These are phyloP conservation scores for Vaccinium darrowii DNA, from an alignment of 148 eudicot species.

Conservation along the genomic window DNA sequence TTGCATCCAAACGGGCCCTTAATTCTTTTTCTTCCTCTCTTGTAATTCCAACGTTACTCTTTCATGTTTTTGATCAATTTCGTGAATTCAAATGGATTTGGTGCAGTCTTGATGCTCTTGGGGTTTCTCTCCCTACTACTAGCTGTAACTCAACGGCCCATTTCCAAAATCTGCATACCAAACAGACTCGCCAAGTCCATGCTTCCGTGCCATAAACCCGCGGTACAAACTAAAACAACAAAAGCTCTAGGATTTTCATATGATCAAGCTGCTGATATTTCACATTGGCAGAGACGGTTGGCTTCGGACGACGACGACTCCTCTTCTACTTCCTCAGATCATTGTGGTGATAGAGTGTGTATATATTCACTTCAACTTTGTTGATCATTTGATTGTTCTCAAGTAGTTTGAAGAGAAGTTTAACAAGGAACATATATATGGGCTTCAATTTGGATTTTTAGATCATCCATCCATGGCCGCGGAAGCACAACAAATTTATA, in stretches of 20 bases:
- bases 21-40: neutral
- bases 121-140: slow-evolving; percentile 43
- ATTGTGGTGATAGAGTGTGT: neutral
- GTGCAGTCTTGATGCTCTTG: slow-evolving; percentile 47
- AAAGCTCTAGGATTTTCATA: neutral
- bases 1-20: slow-evolving; percentile 9
- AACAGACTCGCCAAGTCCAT: slow-evolving; percentile 28
- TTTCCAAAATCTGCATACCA: slow-evolving; percentile 43
- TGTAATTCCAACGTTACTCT: neutral
- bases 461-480: too few species aligned
- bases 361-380: neutral
- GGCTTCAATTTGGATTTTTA: too few species aligned
- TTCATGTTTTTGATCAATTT: neutral
- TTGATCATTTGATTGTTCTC: too few species aligned
- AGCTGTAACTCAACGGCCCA: slow-evolving; percentile 31
- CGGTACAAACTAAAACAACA: neutral
- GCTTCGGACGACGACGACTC: neutral
- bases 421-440: too few species aligned
- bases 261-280: neutral
- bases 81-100: neutral
- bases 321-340: neutral
- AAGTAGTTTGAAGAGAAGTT: too few species aligned
- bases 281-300: neutral
- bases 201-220: slow-evolving; percentile 35
- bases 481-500: too few species aligned